A percentile compares a stretch with the other conserved stretches of the same genome.
phyloP scores from a whole-genome alignment of 768 basidiomycete species.

The Zangia roseola region DNA sequence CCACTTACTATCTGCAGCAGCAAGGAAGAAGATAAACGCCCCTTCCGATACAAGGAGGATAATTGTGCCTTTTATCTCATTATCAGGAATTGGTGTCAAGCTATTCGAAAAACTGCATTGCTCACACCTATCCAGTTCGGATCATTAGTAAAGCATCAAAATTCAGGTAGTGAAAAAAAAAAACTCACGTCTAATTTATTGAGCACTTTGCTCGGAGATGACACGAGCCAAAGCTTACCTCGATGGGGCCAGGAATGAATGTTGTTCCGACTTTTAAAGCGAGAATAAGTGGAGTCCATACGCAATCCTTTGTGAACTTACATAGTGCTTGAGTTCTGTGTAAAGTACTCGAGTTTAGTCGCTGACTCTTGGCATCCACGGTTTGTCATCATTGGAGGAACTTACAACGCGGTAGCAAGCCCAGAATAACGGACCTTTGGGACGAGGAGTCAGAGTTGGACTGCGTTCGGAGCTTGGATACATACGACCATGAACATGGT shows the following conservation, averaged over 20 bases:
- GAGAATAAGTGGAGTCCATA: neutral
- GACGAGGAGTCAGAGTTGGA: neutral
- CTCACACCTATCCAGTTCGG: constrained; percentile 18
- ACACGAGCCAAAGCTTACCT: constrained; percentile 1
- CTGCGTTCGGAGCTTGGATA: neutral
- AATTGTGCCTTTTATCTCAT: constrained; percentile 7
- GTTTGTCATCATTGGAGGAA: neutral
- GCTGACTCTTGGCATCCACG: neutral
- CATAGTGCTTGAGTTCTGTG: constrained; percentile 8
- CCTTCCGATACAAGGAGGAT: neutral
- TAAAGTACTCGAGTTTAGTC: neutral
- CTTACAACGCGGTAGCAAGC: constrained; percentile 9
- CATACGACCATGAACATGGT: constrained; percentile 16
- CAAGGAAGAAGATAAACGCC: constrained; percentile 14
- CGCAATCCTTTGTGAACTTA: neutral
- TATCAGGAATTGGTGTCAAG: neutral
- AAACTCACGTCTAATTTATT: constrained; percentile 15
- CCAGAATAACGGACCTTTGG: constrained; percentile 21
- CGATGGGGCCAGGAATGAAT: constrained; percentile 18
- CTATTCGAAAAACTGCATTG: neutral
- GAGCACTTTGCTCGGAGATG: neutral
- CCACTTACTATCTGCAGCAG: constrained; percentile 19
- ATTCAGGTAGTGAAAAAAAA: neutral
- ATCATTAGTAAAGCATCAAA: neutral
- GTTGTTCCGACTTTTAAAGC: constrained; percentile 9